Conservation (phyloP, 129 eudicot genomes). For the Flaveria bidentis region DNA sequence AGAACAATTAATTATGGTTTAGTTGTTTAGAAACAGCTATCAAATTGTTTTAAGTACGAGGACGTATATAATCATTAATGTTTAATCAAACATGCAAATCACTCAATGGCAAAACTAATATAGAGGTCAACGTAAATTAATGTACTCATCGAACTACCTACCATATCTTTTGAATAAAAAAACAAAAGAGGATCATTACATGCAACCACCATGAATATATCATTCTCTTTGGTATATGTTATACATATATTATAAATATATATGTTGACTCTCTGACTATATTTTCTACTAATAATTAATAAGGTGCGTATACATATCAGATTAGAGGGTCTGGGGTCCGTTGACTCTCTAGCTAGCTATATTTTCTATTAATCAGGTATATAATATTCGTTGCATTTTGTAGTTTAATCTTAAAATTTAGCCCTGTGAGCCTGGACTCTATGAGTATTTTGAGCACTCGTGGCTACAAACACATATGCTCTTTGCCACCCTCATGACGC, state of each 20-base stretch:
- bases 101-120: constrained; percentile 21
- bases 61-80: not conserved
- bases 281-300: too few species aligned
- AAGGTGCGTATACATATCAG: too few species aligned
- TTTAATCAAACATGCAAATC: constrained; percentile 5
- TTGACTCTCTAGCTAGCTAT: not conserved
- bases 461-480: too few species aligned
- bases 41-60: constrained; percentile 1
- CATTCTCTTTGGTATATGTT: not conserved
- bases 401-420: too few species aligned
- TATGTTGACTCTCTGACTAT: not conserved
- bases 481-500: too few species aligned
- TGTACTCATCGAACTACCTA: constrained; percentile 14
- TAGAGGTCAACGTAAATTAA: constrained; percentile 16
- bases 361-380: too few species aligned
- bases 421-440: too few species aligned
- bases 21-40: not conserved
- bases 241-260: not conserved
- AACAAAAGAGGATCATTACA: constrained; percentile 8
- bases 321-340: too few species aligned
- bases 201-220: constrained; percentile 25
- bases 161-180: constrained; percentile 19
- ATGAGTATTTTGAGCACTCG: too few species aligned
- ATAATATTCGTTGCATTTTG: too few species aligned
- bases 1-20: not conserved